Evolutionary conservation across 2,329 filamentous ascomycete genomes (phyloP).

Genomic region (Verruconis gallopava): DNA sequence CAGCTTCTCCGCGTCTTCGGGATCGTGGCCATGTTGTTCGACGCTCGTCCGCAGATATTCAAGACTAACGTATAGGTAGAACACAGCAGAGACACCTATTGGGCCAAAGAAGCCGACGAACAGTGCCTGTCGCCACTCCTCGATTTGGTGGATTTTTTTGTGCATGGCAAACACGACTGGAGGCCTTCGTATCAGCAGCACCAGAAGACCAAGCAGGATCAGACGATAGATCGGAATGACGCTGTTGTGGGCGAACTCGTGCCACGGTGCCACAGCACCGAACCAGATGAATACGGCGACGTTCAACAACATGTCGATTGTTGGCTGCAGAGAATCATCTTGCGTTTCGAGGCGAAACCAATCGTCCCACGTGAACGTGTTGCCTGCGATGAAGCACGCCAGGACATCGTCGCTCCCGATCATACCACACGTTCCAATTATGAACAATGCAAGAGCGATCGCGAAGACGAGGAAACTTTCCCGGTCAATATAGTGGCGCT

Average conservation of each 20-base stretch:
- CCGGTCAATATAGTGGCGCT: conserved; percentile 67
- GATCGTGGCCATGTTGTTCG: conserved; percentile 44
- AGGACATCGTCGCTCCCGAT: conserved; percentile 48
- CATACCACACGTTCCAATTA: conserved; percentile 43
- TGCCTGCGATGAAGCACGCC: conserved; percentile 48
- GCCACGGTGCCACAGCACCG: conserved; percentile 75
- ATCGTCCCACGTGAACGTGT: conserved; percentile 59
- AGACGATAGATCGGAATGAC: conserved; percentile 65
- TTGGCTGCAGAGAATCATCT: conserved; percentile 87
- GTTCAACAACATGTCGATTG: conserved; percentile 89
- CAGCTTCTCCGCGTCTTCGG: conserved; percentile 53
- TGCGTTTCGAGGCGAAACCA: conserved; percentile 84
- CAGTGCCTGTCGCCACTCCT: conserved; percentile 57
- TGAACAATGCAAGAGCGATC: conserved; percentile 59
- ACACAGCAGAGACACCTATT: conserved; percentile 80
- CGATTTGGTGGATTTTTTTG: conserved; percentile 66
- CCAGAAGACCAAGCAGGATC: conserved; percentile 57
- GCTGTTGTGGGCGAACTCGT: conserved; percentile 49
- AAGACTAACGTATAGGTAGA: conserved; percentile 71
- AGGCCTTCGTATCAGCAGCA: conserved; percentile 64
- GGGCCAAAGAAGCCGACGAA: conserved; percentile 92
- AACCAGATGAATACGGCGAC: conserved; percentile 84
- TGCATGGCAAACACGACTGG: conserved; percentile 65
- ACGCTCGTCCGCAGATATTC: conserved; percentile 52
- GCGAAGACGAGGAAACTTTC: conserved; percentile 84